Evolutionary conservation across 805 yeast genomes (phyloP), one percentile per base, ranked within the genome.

Genomic region (Maudiozyma bulderi): DNA sequence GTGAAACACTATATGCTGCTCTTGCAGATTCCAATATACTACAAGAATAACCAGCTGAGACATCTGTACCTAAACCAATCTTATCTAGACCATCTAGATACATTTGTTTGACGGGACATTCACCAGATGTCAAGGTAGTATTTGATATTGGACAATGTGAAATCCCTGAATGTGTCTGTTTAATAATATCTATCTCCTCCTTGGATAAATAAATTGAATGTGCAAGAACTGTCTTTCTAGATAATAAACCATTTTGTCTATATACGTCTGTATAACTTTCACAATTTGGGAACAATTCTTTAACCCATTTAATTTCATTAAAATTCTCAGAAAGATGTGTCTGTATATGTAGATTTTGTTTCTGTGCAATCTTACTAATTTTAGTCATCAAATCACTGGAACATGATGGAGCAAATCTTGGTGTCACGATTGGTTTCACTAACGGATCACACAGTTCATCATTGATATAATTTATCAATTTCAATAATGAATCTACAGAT

Each of bases 101-200:
- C 40, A 87, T 68, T 73, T 82, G 76, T 55, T 84, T 76, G 9
- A 91, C 79, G 15, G 88, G 83, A 8, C 95, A 90, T 65, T 88
- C 95, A 14, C 99, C 99, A 9, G 95, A 83, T 0, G 95, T 82
- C 50, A 91, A 75, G 14, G 93, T 80, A 1, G 95, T 80, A 64
- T 91, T 91, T 14, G 95, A 86, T 9, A 88, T 80, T 2, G 99
- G 99, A 68, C 99, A 91, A 66, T 93, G 98, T 5, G 95, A 76
- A 14, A 91, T 78, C 10, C 96, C 95, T 33, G 87, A 70, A 6
- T 77, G 68, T 20, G 76, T 74, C 14, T 58, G 53, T 52, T 73
- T 74, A 43, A 93, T 72, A 20, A 85, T 52, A 14, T 73, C 66
- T 40, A 81, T 72, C 64, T 91, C 99, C 2, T 72, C 72, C 8